Evolutionary conservation across 257 asterid genomes (phyloP).

Genomic region (Salvia hispanica): DNA sequence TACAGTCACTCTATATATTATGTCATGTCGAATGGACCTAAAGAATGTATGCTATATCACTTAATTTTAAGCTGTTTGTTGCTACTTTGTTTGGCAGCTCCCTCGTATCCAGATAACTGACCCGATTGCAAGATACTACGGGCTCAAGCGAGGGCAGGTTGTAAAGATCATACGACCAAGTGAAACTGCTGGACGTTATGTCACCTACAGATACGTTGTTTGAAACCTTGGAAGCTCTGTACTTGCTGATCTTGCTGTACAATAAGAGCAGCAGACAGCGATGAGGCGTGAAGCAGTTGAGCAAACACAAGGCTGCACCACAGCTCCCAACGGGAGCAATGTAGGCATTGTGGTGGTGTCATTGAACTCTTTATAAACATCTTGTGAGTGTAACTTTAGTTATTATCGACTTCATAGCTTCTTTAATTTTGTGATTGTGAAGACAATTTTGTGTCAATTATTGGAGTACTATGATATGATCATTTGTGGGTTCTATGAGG

Average conservation of each 20-base stretch:
- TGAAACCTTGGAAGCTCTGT: conserved; percentile 35
- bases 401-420: neutral
- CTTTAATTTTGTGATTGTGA: conserved; percentile 14
- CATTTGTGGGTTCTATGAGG: too few relatives aligned
- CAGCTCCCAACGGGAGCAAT: too few relatives aligned
- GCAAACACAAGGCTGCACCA: neutral
- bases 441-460: neutral
- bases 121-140: conserved; percentile 79
- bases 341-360: neutral
- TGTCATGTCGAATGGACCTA: conserved; percentile 5
- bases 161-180: conserved; percentile 81
- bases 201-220: conserved; percentile 76
- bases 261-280: neutral
- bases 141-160: conserved; percentile 73
- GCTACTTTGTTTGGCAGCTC: conserved; percentile 49
- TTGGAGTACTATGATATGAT: too few relatives aligned
- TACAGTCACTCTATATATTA: neutral
- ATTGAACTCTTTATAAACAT: conserved; percentile 1
- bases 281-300: conserved; percentile 9
- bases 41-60: neutral
- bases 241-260: neutral
- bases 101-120: conserved; percentile 80
- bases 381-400: neutral
- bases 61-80: conserved; percentile 15
- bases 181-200: conserved; percentile 89